Conservation (phyloP, 208 protist species). For the Phytomonas serpens region DNA sequence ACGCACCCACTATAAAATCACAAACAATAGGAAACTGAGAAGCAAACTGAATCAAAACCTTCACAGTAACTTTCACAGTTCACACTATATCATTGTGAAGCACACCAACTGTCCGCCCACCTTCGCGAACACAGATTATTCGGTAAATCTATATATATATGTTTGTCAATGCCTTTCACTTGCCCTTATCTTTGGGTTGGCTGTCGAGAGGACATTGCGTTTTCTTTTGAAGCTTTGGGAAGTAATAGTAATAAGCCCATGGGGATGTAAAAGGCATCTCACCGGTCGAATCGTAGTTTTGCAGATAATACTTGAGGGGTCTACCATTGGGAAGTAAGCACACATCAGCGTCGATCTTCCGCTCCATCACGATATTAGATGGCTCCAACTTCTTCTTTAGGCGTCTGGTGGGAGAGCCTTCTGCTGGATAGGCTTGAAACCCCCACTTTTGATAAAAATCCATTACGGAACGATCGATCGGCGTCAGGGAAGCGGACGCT, state of each 20-base stretch:
- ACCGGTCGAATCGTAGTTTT: conserved; percentile 10
- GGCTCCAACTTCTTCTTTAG: not conserved
- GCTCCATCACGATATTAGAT: conserved; percentile 12
- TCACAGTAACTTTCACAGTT: conserved; percentile 69
- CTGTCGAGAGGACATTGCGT: not conserved
- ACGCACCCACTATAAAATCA: conserved; percentile 68
- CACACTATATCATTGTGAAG: conserved; percentile 79
- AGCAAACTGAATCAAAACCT: conserved; percentile 58
- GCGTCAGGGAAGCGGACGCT: conserved; percentile 19
- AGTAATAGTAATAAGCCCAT: conserved; percentile 8
- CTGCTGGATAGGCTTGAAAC: conserved; percentile 9
- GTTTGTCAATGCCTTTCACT: not conserved
- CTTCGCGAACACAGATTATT: conserved; percentile 6
- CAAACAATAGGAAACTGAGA: conserved; percentile 64
- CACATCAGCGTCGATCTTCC: conserved; percentile 17
- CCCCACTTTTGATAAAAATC: conserved; percentile 31
- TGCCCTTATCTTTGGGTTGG: not conserved
- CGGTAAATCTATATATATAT: not conserved
- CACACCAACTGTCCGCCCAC: conserved; percentile 49
- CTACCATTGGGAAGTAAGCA: conserved; percentile 19
- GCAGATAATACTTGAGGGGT: conserved; percentile 17
- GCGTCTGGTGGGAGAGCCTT: not conserved
- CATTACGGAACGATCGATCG: conserved; percentile 16
- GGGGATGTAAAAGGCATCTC: conserved; percentile 2
- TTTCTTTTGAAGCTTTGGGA: no score